Evolutionary conservation across 1,139 yeast genomes (phyloP).

Genomic region (Blastobotrys aristatus): DNA sequence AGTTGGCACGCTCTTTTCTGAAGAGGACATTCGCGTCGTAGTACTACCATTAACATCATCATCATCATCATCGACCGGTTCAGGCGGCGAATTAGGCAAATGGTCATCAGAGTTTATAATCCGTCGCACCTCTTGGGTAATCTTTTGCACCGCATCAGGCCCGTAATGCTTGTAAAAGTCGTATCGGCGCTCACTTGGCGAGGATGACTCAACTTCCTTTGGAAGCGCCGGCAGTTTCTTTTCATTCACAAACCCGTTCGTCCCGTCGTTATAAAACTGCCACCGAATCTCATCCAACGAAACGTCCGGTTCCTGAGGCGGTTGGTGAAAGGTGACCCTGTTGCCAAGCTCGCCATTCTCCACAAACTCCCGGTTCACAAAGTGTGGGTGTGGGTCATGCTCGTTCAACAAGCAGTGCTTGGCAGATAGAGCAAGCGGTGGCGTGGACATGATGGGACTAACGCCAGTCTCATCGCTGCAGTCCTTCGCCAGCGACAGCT

Average conservation of each 20-base stretch:
- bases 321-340: background rate
- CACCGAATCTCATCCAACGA: slow-evolving; percentile 1
- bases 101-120: no score
- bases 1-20: background rate
- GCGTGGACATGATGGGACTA: background rate
- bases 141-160: background rate
- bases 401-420: background rate
- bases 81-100: no score
- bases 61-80: no score
- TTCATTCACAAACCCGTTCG: background rate
- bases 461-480: background rate
- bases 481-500: background rate
- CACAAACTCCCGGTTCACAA: background rate
- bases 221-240: background rate
- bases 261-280: background rate
- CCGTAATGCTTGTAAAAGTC: slow-evolving; percentile 1
- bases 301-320: slow-evolving; percentile 1
- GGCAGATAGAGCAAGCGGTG: background rate
- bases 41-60: background rate
- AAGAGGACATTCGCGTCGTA: background rate
- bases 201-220: background rate
- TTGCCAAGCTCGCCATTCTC: background rate
- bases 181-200: slow-evolving; percentile 3
- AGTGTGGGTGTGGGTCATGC: background rate
- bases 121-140: background rate